Base-by-base conservation (phyloP, 179 eudicot genomes). In the Sideroxylon spinosum region DNA sequence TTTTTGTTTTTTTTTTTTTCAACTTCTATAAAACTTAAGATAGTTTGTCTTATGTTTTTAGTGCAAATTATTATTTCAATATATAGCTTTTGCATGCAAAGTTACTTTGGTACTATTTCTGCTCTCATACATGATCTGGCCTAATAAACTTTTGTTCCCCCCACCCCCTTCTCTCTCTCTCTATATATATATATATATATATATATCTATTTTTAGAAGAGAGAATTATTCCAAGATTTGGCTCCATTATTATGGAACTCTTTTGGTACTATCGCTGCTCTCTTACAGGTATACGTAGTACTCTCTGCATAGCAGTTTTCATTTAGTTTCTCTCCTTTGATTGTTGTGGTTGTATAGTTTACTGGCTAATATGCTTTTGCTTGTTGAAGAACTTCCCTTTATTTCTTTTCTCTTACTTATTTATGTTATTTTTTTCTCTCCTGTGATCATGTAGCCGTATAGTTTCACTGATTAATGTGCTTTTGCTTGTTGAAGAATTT, bases 171-270 rank as follows among this genome's bases (percentile, higher is more conserved):
- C 1, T 61, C n/a, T 68, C 19, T 63, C 49, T 63, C 61, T 37
- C 46, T 20, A n/a, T n/a, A n/a, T n/a, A n/a, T n/a, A n/a, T n/a
- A n/a, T n/a, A n/a, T n/a, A n/a, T n/a, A n/a, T n/a, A n/a, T n/a
- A n/a, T n/a, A n/a, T n/a, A 10, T 81, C n/a, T 7, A 50, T 56
- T 53, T 68, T 72, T 71, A 94, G 98, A 94, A 92, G 80, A 89
- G 97, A 77, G 98, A 94, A 78, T 69, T 94, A 72, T 92, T 91
- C 78, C 97, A 90, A 67, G 97, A 94, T 87, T 89, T 94, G 88
- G 98, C 98, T 78, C 98, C 98, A 19, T 82, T 94, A 73, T 37
- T 94, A 81, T 94, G 98, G 98, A 92, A 94, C 77, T 94, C 98
- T 7, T 94, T 90, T 76, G 98, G 97, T 62, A 94, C 93, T 46